Conservation (phyloP, 345 rosid genomes). For the Syzygium jambos region DNA sequence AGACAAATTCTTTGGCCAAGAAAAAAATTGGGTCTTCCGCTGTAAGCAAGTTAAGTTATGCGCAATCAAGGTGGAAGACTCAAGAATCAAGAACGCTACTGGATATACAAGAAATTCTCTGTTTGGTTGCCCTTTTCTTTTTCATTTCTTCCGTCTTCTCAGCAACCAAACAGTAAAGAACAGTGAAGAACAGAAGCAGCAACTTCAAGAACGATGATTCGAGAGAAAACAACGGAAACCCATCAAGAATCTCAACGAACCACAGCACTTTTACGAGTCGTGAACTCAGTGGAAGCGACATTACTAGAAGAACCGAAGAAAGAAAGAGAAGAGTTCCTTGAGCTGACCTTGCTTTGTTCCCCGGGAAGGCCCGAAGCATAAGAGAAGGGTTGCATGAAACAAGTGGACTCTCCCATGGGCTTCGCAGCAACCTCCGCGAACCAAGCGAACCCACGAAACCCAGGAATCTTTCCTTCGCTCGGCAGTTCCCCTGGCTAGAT, state of each 20-base stretch:
- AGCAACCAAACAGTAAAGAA: neutral
- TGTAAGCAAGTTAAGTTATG: neutral
- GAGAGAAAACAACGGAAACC: neutral
- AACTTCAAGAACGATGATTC: neutral
- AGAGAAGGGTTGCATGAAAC: conserved; percentile 12
- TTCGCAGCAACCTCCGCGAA: neutral
- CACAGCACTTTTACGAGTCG: neutral
- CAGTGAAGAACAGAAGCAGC: neutral
- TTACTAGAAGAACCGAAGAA: neutral
- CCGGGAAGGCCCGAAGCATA: conserved; percentile 7
- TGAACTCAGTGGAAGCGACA: neutral
- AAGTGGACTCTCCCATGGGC: conserved; percentile 6
- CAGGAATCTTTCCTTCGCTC: neutral
- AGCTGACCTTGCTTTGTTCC: neutral
- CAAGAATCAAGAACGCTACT: neutral
- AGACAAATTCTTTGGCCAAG: neutral
- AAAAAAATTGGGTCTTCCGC: neutral
- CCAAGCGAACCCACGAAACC: neutral
- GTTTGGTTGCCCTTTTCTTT: neutral
- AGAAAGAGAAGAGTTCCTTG: neutral
- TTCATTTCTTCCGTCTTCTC: neutral
- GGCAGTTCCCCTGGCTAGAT: neutral
- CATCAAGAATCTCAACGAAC: neutral
- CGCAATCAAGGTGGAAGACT: neutral
- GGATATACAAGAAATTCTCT: neutral